Evolutionary conservation across 2,329 filamentous ascomycete genomes (phyloP), one percentile per base, ranked within the genome.

Genomic region (Rhytidhysteron rufulum): DNA sequence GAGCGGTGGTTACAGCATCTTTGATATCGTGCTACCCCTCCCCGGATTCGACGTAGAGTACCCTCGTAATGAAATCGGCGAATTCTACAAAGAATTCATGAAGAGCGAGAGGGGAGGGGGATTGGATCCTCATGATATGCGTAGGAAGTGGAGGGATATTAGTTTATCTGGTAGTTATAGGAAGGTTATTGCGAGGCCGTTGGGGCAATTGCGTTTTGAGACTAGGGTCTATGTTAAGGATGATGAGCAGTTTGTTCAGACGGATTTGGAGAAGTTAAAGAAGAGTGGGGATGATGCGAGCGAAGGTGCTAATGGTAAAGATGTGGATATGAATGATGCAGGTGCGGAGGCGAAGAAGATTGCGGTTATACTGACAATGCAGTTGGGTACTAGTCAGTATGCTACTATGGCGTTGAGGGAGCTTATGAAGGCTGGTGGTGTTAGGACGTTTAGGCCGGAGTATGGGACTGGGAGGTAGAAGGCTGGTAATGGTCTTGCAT

Each of bases 21-120:
- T 86, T 57, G 93, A 98, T 59, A 62, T 97, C 46, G 90, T 98
- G 10, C 75, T 98, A 2, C 91, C 94, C 3, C 83, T 86, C n/a
- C 93, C 93, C 0, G 93, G 93, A 15, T 96, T 83, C 69, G 89
- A 95, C 53, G 79, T 97, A 29, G 66, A 86, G 25, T 98, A 97
- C 60, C 93, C 93, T 0, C 62, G 74, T 17, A 97, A 98, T 62
- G 80, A 80, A 25, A 80, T 95, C 47, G 88, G 85, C n/a, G 74
- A 80, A 3, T 95, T 85, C 63, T 98, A 97, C 69, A 77, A 77
- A 48, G 75, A 80, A 2, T 94, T 96, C 68, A 98, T 98, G 94
- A 79, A 69, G 22, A 85, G 78, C 37, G 78, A 85, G 34, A 77
- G 80, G 47, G 90, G 93, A 45, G 91, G 91, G 9, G 70, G 73